Conservation (phyloP, 441 rosid species). For the Geranium incanum region DNA sequence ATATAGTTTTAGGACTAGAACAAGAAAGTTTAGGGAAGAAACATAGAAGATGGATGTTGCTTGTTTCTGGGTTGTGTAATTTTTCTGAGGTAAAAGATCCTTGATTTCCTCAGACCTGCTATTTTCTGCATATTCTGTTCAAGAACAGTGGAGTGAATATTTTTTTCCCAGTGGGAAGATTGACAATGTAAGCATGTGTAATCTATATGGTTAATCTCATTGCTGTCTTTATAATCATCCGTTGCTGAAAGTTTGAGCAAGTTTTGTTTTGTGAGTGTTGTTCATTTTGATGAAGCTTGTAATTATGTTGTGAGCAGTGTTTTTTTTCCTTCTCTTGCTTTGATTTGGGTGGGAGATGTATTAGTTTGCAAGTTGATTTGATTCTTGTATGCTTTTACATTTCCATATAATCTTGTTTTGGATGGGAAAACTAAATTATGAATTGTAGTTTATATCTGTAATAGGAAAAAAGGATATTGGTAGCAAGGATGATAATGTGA, state of each 20-base stretch:
- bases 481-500: too few relatives aligned
- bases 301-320: too few relatives aligned
- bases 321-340: too few relatives aligned
- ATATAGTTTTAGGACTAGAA: conserved; percentile 17
- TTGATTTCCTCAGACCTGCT: conserved; percentile 12
- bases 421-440: too few relatives aligned
- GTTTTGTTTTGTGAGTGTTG: not conserved
- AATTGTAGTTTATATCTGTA: too few relatives aligned
- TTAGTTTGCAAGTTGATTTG: too few relatives aligned
- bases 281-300: too few relatives aligned
- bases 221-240: not conserved
- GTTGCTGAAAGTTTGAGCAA: not conserved
- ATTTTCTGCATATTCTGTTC: not conserved
- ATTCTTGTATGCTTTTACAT: too few relatives aligned
- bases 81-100: conserved; percentile 16
- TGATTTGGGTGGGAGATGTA: too few relatives aligned
- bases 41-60: conserved; percentile 13
- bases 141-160: conserved; percentile 10
- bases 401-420: too few relatives aligned
- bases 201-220: conserved; percentile 19
- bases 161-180: conserved; percentile 16
- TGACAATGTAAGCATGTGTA: conserved; percentile 18
- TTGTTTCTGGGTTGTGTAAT: conserved; percentile 20
- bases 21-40: conserved; percentile 9
- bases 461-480: too few relatives aligned